Evolutionary conservation across 805 yeast species (phyloP), one percentile per base, ranked within the genome.

Genomic region (Candida maris): DNA sequence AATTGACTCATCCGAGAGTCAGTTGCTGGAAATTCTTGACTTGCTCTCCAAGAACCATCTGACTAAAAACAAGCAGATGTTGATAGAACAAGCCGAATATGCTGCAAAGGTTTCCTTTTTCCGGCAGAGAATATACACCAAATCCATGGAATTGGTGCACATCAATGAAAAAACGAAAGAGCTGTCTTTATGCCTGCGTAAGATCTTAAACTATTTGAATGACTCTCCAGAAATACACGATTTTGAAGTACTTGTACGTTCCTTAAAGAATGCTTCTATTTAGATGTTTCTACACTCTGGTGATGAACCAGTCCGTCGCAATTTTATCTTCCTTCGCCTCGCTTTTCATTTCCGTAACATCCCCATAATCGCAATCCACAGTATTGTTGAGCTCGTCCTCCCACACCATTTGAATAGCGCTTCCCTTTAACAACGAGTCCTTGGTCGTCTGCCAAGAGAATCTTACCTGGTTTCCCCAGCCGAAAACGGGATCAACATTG

Each of bases 361-460:
- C 45, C 3, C 51, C 51, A 27, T 51, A 53, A 32, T 46, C 51
- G 17, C 12, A 17, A 9, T 64, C 67, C 17, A 52, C 54, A 23
- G 46, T 51, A 12, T 54, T 52, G 18, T 67, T 55, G 3, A 61
- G 55, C 32, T 70, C 73, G 19, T 71, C 78, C 35, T 73, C 77
- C 79, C 91, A 87, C 14, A 73, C 70, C 36, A 87, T 75, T 1
- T 66, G 65, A 1, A 71, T 62, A 4, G 76, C 78, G 0, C 71
- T 71, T 29, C 70, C 65, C 27, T 69, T 73, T 9, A 68, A 69
- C 26, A 91, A 59, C 24, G 85, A 68, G 43, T 86, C 94, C 46
- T 76, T 78, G 1, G 96, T 78, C 0, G 98, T 93, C 50, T 86
- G 93, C 99, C 99, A 93, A 25, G 95, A 86, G 52, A 81, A 93